Base-by-base conservation (phyloP, 805 yeast species). In the Nakazawaea sp. region DNA sequence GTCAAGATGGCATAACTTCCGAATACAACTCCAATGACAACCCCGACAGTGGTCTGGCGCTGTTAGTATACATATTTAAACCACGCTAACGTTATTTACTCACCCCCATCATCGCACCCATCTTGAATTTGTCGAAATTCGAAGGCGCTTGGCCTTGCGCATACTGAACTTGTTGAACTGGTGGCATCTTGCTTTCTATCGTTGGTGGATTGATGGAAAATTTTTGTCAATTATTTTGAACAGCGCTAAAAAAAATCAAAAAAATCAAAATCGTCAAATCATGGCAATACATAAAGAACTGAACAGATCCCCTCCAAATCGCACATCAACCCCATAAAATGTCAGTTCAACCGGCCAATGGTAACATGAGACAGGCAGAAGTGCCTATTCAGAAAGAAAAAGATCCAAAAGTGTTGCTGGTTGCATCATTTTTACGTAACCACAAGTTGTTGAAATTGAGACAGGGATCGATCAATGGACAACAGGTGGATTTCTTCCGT, bases 41-140 rank as follows among this genome's bases (percentile, higher is more conserved):
- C 92, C 46, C 98, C 98, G 25, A 81, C 89, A 25, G 87, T 75
- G 41, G 78, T 65, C 72, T 65, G 27, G 18, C 17, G 15, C 11
- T 17, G 42, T 38, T 30, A 33, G 35, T 30, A 30, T 11, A n/a
- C n/a, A n/a, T n/a, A n/a, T n/a, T n/a, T n/a, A n/a, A n/a, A n/a
- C n/a, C n/a, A n/a, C n/a, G n/a, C n/a, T n/a, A n/a, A n/a, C n/a
- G n/a, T n/a, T n/a, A n/a, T 8, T 39, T 44, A 59, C 73, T 40
- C 63, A 66, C 78, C 45, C 99, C 99, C 97, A 92, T 92, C 67
- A 90, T 66, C 43, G 88, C 81, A 38, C 99, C 99, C 97, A 92
- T 92, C 66, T 92, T 92, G 75, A 92, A 85, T 66, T 92, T 92
- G 40, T 92, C 96, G 66, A 89, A 87, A 61, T 82, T 78, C 33